phyloP scores from a whole-genome alignment of 1,284 basidiomycete genomes.

The Tilletia setariae region DNA sequence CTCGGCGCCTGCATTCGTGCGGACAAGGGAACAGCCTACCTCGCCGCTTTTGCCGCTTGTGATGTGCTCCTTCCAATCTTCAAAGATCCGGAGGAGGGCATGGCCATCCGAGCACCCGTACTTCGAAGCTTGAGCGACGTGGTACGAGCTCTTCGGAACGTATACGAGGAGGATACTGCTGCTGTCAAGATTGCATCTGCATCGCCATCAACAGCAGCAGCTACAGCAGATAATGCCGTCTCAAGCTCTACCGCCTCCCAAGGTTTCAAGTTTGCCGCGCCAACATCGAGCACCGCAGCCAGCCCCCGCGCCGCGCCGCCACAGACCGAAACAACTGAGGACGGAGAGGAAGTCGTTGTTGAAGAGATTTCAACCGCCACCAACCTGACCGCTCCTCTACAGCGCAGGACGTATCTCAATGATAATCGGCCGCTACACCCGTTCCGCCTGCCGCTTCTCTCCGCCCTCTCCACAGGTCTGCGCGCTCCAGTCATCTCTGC shows the following conservation, averaged over 20 bases:
- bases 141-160: conserved; percentile 19
- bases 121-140: conserved; percentile 38
- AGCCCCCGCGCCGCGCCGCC: neutral
- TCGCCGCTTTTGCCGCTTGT: conserved; percentile 34
- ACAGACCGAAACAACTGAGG: neutral
- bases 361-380: neutral
- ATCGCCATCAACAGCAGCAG: neutral
- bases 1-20: conserved; percentile 35
- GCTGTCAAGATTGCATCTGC: neutral
- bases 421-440: conserved; percentile 41
- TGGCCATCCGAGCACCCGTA: conserved; percentile 62
- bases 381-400: conserved; percentile 22
- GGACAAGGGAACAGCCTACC: conserved; percentile 28
- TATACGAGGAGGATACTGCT: conserved; percentile 12
- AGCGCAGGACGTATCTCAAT: conserved; percentile 29
- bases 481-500: conserved; percentile 23
- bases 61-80: conserved; percentile 64
- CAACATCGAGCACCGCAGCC: neutral
- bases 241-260: neutral
- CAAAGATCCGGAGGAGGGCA: conserved; percentile 73
- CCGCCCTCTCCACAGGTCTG: conserved; percentile 39
- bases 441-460: conserved; percentile 36
- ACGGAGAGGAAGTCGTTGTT: neutral
- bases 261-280: conserved; percentile 8
- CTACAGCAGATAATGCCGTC: neutral